Percentiles rank a stretch among this genome's conserved stretches.
These are phyloP conservation scores for Talaromyces wortmannii DNA, from an alignment of 495 filamentous ascomycete species.

Conservation along the genomic window DNA sequence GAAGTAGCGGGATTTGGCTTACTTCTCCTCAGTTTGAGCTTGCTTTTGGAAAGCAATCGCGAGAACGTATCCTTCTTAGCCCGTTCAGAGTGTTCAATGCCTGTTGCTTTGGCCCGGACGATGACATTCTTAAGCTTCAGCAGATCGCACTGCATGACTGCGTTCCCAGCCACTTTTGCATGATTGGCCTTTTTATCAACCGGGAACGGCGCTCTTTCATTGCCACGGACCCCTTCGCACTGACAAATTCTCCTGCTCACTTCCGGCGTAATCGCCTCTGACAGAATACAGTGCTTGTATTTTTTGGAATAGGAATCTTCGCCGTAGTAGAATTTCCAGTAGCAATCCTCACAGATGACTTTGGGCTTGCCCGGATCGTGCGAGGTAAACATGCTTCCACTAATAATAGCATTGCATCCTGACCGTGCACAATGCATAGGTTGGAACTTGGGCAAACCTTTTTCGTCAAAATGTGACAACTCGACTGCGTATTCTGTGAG, in stretches of 20 bases:
- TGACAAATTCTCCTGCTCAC: constrained; percentile 15
- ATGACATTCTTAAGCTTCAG: constrained; percentile 12
- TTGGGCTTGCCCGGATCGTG: not conserved
- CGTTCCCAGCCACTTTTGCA: not conserved
- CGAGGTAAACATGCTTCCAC: constrained; percentile 21
- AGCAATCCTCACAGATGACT: constrained; percentile 2
- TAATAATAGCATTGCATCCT: constrained; percentile 14
- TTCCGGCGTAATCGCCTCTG: constrained; percentile 10
- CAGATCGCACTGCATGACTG: constrained; percentile 8
- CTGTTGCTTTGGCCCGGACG: constrained; percentile 16
- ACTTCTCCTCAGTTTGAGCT: too few species aligned
- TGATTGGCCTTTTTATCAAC: constrained; percentile 9
- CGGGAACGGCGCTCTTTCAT: constrained; percentile 14
- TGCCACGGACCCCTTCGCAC: constrained; percentile 11
- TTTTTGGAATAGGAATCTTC: not conserved
- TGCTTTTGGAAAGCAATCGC: not conserved
- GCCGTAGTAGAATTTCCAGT: not conserved
- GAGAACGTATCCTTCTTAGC: not conserved
- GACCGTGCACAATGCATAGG: constrained; percentile 10
- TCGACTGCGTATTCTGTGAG: not conserved
- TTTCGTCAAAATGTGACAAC: not conserved
- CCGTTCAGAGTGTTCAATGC: constrained; percentile 1
- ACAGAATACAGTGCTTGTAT: constrained; percentile 22
- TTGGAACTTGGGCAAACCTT: constrained; percentile 10
- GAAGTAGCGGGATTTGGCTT: not conserved